phyloP scores from a whole-genome alignment of 768 basidiomycete genomes.

The Tylopilus plumbeoviolaceoides region DNA sequence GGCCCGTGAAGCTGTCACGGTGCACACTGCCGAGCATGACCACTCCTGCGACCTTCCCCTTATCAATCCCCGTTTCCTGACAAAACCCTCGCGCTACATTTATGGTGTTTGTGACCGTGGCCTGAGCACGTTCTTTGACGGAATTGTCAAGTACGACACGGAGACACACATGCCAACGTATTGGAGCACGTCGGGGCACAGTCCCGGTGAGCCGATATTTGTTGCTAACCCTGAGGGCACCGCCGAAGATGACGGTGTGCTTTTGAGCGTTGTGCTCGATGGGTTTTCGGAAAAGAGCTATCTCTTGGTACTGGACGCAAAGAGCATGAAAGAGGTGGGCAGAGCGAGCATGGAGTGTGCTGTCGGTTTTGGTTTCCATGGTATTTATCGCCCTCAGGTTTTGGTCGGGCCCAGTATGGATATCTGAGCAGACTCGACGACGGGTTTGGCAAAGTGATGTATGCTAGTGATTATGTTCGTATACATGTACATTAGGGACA shows the following conservation, averaged over 20 bases:
- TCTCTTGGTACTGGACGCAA: conserved; percentile 35
- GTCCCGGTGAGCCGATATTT: conserved; percentile 37
- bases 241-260: conserved; percentile 35
- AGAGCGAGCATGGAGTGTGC: conserved; percentile 32
- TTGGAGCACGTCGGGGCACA: conserved; percentile 30
- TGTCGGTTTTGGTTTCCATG: conserved; percentile 38
- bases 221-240: conserved; percentile 27
- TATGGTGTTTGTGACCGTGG: conserved; percentile 29
- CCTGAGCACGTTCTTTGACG: conserved; percentile 32
- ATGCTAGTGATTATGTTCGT: neutral
- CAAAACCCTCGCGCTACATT: conserved; percentile 32
- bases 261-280: conserved; percentile 36
- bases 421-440: conserved; percentile 9
- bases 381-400: conserved; percentile 18
- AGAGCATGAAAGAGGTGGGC: conserved; percentile 33
- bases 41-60: conserved; percentile 35
- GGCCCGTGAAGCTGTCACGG: conserved; percentile 15
- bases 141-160: conserved; percentile 35
- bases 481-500: neutral
- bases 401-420: conserved; percentile 15
- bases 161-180: conserved; percentile 17
- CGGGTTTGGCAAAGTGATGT: neutral
- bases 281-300: conserved; percentile 29
- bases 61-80: conserved; percentile 30
- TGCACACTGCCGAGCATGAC: conserved; percentile 21